phyloP scores from a whole-genome alignment of 208 protist genomes.

The Trichomonas tenax region DNA sequence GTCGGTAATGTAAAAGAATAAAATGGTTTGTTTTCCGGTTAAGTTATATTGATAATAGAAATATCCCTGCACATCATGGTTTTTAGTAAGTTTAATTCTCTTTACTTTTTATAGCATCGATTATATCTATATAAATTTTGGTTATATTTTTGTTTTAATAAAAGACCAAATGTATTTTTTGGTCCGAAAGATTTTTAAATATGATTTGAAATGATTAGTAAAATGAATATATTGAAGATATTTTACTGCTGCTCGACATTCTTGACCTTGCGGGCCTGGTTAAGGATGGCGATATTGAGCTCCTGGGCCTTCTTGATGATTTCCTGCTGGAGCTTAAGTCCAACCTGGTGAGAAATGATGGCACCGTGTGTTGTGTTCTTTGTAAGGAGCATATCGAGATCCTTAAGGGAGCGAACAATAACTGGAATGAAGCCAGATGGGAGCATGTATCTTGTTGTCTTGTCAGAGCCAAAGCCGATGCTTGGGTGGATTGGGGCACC shows the following conservation, averaged over 20 bases:
- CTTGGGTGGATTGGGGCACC: constrained; percentile 78
- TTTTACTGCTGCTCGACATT: neutral
- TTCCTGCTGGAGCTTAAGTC: constrained; percentile 72
- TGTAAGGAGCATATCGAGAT: constrained; percentile 95
- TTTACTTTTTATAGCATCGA: no score
- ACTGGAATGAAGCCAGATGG: constrained; percentile 89
- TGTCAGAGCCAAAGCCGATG: constrained; percentile 90
- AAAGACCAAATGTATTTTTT: no score
- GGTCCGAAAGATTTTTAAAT: no score
- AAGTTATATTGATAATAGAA: no score
- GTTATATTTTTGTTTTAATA: no score
- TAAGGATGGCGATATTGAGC: constrained; percentile 84
- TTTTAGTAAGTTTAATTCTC: no score
- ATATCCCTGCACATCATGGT: no score
- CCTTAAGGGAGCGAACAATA: constrained; percentile 63
- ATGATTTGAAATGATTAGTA: no score
- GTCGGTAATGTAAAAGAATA: neutral
- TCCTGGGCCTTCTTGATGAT: constrained; percentile 85
- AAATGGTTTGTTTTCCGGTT: neutral
- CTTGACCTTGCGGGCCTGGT: constrained; percentile 36
- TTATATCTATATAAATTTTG: no score
- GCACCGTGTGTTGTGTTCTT: constrained; percentile 94
- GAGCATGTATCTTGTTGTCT: constrained; percentile 74
- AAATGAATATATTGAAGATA: no score
- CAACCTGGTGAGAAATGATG: constrained; percentile 76